Evolutionary conservation across 1,139 yeast genomes (phyloP).

Genomic region (Saccharomyces hybrid): DNA sequence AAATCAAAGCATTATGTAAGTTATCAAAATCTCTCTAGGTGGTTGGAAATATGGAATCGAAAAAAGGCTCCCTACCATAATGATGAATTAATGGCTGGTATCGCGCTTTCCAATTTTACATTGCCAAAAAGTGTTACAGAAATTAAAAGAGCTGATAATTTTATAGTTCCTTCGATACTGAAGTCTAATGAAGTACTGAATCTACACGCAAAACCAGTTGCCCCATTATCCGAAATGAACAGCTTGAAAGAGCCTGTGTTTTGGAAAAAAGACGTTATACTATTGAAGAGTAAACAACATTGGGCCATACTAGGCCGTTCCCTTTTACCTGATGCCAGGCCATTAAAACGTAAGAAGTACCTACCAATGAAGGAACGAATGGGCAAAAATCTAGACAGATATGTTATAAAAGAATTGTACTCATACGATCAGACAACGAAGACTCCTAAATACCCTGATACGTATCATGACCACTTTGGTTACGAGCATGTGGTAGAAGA

Average conservation of each 20-base stretch:
- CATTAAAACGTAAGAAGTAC: conserved; percentile 15
- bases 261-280: conserved; percentile 16
- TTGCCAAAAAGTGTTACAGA: conserved; percentile 14
- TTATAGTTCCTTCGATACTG: conserved; percentile 11
- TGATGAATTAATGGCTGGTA: conserved; percentile 6
- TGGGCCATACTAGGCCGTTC: conserved; percentile 26
- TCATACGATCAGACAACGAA: conserved; percentile 20
- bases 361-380: conserved; percentile 7
- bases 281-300: conserved; percentile 20
- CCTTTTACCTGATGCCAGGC: conserved; percentile 8
- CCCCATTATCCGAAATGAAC: background rate
- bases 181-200: conserved; percentile 12
- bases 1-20: conserved; percentile 11
- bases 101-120: conserved; percentile 12
- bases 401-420: conserved; percentile 12
- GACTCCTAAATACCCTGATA: conserved; percentile 15
- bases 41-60: conserved; percentile 5
- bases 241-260: conserved; percentile 9
- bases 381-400: conserved; percentile 3
- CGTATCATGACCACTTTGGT: conserved; percentile 8
- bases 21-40: conserved; percentile 6
- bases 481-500: conserved; percentile 8
- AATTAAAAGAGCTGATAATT: conserved; percentile 15
- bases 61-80: background rate
- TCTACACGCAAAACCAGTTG: conserved; percentile 4